phyloP scores from a whole-genome alignment of 352 stramenopile genomes.

The Phytophthora vignae region DNA sequence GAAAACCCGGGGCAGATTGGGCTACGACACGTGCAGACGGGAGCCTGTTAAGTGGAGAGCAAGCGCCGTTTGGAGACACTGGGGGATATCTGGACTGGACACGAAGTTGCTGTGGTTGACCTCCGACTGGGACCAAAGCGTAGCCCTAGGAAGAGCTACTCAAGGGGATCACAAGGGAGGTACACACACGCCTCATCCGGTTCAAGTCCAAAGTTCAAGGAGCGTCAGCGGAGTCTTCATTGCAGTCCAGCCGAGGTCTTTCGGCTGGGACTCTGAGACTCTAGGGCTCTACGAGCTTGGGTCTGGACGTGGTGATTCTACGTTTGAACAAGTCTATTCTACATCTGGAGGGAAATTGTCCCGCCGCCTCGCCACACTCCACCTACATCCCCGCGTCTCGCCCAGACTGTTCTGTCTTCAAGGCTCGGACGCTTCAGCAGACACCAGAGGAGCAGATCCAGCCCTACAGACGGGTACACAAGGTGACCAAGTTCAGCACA shows the following conservation, averaged over 20 bases:
- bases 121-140: background rate
- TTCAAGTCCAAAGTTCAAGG: background rate
- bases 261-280: too few species aligned
- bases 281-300: too few species aligned
- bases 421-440: too few species aligned
- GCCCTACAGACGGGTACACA: too few species aligned
- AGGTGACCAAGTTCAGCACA: too few species aligned
- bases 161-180: background rate
- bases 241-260: background rate
- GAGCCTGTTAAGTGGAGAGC: background rate
- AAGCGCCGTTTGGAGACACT: background rate
- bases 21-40: background rate
- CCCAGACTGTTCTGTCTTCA: too few species aligned
- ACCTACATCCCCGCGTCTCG: too few species aligned
- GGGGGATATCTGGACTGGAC: background rate
- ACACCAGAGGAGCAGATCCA: too few species aligned
- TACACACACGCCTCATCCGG: background rate
- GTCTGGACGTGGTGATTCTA: too few species aligned
- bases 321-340: too few species aligned
- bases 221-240: background rate
- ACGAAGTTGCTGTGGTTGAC: background rate
- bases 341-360: too few species aligned
- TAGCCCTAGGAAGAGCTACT: background rate
- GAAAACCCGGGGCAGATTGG: background rate
- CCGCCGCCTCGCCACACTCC: too few species aligned